Conservation (phyloP, 2,329 filamentous ascomycete genomes). For the Verticillium dahliae region DNA sequence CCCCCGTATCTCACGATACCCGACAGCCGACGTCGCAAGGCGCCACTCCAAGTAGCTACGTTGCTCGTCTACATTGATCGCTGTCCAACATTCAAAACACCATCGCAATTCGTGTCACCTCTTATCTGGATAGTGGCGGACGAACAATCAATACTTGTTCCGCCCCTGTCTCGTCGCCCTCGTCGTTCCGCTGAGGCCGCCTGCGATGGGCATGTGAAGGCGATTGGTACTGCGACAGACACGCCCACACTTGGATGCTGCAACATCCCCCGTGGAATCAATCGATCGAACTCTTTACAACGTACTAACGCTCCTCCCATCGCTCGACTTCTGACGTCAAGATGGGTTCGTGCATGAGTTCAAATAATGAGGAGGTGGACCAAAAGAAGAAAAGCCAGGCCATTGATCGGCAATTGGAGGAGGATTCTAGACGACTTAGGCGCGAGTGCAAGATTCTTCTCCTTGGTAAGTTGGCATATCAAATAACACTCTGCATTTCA, state of each 20-base stretch:
- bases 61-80: background rate
- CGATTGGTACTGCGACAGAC: background rate
- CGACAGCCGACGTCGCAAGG: background rate
- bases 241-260: background rate
- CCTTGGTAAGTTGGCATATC: conserved; percentile 60
- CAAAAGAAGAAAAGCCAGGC: conserved; percentile 95
- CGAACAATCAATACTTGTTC: conserved; percentile 51
- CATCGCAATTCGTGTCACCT: background rate
- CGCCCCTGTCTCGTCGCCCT: conserved; percentile 51
- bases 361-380: conserved; percentile 77
- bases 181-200: background rate
- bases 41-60: background rate
- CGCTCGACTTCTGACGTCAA: conserved; percentile 20
- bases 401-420: conserved; percentile 89
- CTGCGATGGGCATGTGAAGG: background rate
- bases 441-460: conserved; percentile 98
- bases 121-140: conserved; percentile 34
- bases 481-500: background rate
- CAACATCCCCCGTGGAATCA: background rate
- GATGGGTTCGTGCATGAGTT: conserved; percentile 95
- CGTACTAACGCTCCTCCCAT: background rate
- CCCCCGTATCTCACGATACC: background rate
- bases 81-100: background rate
- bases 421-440: conserved; percentile 86
- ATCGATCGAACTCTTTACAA: background rate